Base-by-base conservation (phyloP, 2,329 filamentous ascomycete species). In the Cordyceps tenuipes region DNA sequence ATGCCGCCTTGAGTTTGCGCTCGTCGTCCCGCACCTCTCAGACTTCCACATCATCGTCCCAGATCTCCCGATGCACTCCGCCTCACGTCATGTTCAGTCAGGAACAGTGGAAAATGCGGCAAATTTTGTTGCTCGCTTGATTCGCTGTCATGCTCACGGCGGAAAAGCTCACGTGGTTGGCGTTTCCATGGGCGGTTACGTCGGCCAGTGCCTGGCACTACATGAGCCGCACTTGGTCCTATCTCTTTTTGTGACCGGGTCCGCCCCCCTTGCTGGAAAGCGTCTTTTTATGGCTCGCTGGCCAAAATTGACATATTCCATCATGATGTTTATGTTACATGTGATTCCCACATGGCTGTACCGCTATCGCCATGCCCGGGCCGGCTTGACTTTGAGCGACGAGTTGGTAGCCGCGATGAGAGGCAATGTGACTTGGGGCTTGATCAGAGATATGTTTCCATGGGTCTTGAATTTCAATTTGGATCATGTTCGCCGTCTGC, bases 11-110 rank as follows among this genome's bases (percentile, higher is more conserved):
- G 73, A 75, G 58, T 75, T 66, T 65, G 62, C 62, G 2, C 66
- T 68, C 60, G 71, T 76, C 49, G 68, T 69, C 53, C 68, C 71
- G 17, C 68, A 70, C 58, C 66, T 77, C 3, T 43, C 66, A 1
- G 66, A 70, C 50, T 75, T 75, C 62, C 75, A 76, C 62, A 66
- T 77, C 13, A 68, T 77, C 9, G 61, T 73, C 4, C 69, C 71
- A 34, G 74, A 77, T 62, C 64, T 77, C 9, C 72, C 72, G 4
- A 68, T 69, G 9, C 75, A 77, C 63, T 75, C 73, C n/a, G 23
- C 47, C 4, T 49, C 47, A 36, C 63, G 65, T 8, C 64, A 67
- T 62, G 61, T 75, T 34, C 59, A 64, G 13, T 71, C 72, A 7
- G 70, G 69, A 31, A 68, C 71, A 5, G 67, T 74, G 46, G 62